Base-by-base conservation (phyloP, 257 asterid species). In the Nicotiana noctiflora region DNA sequence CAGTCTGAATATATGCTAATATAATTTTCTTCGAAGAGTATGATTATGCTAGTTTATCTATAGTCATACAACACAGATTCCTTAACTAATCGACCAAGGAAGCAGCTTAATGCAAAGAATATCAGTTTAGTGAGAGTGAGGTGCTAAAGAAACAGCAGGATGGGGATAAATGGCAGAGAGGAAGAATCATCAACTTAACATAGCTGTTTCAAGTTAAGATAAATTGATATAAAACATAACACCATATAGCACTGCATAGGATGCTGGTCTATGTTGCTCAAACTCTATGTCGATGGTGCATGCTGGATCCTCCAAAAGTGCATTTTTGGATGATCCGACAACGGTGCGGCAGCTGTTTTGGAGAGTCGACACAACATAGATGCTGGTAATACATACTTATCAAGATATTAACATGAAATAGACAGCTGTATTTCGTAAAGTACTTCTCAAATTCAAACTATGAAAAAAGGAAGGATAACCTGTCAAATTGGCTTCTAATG, bases 401-500 rank as follows among this genome's bases (percentile, higher is more conserved):
- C 60, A 49, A 62, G 4, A 64, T 32, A 49, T 49, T 79, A 46
- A 79, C 60, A 10, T 46, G 37, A 3, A 63, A 46, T 23, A 62
- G 65, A 56, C 76, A 29, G 34, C 12, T 15, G 40, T 21, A 49
- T 49, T 49, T 14, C 12, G 9, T 63, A 46, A 44, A n/a, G 32
- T n/a, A 23, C 15, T 59, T 60, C 25, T 4, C 21, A 51, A 63
- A 34, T 79, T 65, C 14, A 31, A 64, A 51, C 21, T 23, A 21
- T 37, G 59, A 27, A 75, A 79, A 63, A 12, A 14, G 13, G 65
- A 62, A 83, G 81, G 9, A 64, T 27, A 37, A 85, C 87, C 88
- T 34, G 10, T 34, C 84, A 93, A 74, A 77, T 92, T 91, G 79
- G 82, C 82, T 66, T 91, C 87, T 86, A 95, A 81, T 66, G 94